Base-by-base conservation (phyloP, 495 filamentous ascomycete species). In the Xylaria nigripes region DNA sequence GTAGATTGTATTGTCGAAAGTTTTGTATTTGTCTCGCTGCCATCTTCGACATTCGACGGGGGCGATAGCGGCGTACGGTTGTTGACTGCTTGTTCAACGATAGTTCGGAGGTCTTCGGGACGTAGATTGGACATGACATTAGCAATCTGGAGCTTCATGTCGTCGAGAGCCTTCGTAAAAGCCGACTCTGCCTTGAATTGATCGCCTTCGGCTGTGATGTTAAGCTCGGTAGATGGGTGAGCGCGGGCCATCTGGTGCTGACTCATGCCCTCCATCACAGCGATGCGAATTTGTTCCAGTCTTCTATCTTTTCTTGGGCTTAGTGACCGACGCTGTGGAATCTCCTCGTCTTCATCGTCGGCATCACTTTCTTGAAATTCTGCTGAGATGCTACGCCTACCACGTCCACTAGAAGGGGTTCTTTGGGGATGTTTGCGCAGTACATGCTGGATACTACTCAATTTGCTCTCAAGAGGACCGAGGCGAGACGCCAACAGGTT, bases 341-440 rank as follows among this genome's bases (percentile, higher is more conserved):
- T 70, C 6, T 81, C 84, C 22, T 95, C 89, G 60, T 95, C 91
- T 63, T 96, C 91, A 57, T 97, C 93, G 58, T 97, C 93, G 1
- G 92, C 93, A 70, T 96, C 93, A 54, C 90, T 95, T 45, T 91
- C 78, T 45, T 82, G 81, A 38, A 81, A 69, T 38, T 85, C 82
- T 9, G 76, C 78, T 45, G 85, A 86, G 16, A 80, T 65, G 58
- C 83, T 86, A 57, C 79, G 74, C 58, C 70, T 69, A 15, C 74
- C 72, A 5, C 71, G 73, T 34, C 72, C 66, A 32, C 66, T 73
- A 19, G 77, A 75, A 0, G 72, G 67, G 13, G 74, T 55, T 41
- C 73, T 66, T 24, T 65, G 68, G 29, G 69, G 64, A 38, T 72
- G 51, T 30, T 73, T 71, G 46, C 70, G 74, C 45, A 96, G 66